Conservation (phyloP, 768 basidiomycete species). For the Agrocybe praecox region DNA sequence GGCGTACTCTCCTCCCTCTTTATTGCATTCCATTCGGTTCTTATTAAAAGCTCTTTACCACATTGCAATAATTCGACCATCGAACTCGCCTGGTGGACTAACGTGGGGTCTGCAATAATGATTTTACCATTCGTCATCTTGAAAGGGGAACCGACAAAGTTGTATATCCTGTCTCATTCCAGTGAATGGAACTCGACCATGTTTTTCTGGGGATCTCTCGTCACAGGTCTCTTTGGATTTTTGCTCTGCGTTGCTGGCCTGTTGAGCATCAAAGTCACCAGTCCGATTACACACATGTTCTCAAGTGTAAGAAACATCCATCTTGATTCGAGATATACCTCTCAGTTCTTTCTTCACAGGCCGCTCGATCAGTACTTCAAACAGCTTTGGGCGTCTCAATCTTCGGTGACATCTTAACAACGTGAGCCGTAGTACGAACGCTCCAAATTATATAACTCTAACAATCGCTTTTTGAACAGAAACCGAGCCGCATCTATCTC, state of each 20-base stretch:
- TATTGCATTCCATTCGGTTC: slow-evolving; percentile 75
- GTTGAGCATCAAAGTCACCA: slow-evolving; percentile 81
- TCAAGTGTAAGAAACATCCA: slow-evolving; percentile 54
- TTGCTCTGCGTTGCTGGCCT: slow-evolving; percentile 78
- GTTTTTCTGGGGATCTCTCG: slow-evolving; percentile 64
- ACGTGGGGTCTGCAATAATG: slow-evolving; percentile 65
- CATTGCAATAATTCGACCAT: slow-evolving; percentile 72
- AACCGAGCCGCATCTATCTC: slow-evolving; percentile 67
- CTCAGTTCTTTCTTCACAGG: slow-evolving; percentile 39
- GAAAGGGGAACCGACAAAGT: slow-evolving; percentile 48
- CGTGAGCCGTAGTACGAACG: slow-evolving; percentile 44
- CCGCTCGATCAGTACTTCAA: slow-evolving; percentile 82
- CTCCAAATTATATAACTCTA: neutral
- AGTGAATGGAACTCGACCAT: slow-evolving; percentile 50
- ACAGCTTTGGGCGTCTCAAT: slow-evolving; percentile 78
- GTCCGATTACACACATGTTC: slow-evolving; percentile 87
- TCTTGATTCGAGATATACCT: slow-evolving; percentile 1
- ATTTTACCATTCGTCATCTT: slow-evolving; percentile 66
- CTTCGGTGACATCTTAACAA: slow-evolving; percentile 73
- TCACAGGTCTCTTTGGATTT: slow-evolving; percentile 83
- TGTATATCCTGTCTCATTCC: slow-evolving; percentile 40
- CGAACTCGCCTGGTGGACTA: slow-evolving; percentile 80
- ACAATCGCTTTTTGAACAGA: slow-evolving; percentile 32
- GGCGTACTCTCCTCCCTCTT: slow-evolving; percentile 74
- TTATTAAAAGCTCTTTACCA: slow-evolving; percentile 72